Conservation (phyloP, 176 grass and related monocot species). For the Metroxylon sagu region DNA sequence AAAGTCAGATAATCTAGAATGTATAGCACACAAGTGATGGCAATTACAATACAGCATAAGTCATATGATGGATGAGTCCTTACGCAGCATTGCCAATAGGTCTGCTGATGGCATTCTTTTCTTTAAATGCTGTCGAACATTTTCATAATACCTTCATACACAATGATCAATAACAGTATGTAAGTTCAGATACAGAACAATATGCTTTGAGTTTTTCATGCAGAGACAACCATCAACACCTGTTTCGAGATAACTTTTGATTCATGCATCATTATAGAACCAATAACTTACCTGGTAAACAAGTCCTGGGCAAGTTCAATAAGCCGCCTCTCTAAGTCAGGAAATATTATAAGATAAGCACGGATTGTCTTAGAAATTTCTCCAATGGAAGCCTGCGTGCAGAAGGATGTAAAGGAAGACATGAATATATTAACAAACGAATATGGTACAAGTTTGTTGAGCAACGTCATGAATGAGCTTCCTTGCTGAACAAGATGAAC, state of each 20-base stretch:
- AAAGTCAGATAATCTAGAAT: background rate
- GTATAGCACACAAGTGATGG: conserved; percentile 6
- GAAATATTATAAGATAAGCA: conserved; percentile 98
- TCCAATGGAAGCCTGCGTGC: conserved; percentile 60
- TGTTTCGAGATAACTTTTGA: no score
- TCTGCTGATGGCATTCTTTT: conserved; percentile 65
- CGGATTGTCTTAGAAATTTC: conserved; percentile 87
- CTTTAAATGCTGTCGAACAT: conserved; percentile 45
- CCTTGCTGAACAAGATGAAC: no score
- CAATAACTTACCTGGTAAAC: conserved; percentile 69
- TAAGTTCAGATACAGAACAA: no score
- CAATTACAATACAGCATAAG: conserved; percentile 10
- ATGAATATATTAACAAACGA: conserved; percentile 9
- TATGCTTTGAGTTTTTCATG: no score
- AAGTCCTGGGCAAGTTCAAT: conserved; percentile 92
- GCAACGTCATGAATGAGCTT: no score
- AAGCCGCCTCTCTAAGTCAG: conserved; percentile 81
- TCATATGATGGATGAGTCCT: conserved; percentile 27
- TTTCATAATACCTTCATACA: conserved; percentile 83
- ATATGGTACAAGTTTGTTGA: no score
- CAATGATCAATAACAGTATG: conserved; percentile 17
- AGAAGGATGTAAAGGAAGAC: conserved; percentile 3
- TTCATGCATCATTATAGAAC: no score
- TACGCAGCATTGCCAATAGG: conserved; percentile 81
- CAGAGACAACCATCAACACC: no score